Evolutionary conservation across 2,329 filamentous ascomycete species (phyloP), one percentile per base, ranked within the genome.

Genomic region (Diaporthe sp.): DNA sequence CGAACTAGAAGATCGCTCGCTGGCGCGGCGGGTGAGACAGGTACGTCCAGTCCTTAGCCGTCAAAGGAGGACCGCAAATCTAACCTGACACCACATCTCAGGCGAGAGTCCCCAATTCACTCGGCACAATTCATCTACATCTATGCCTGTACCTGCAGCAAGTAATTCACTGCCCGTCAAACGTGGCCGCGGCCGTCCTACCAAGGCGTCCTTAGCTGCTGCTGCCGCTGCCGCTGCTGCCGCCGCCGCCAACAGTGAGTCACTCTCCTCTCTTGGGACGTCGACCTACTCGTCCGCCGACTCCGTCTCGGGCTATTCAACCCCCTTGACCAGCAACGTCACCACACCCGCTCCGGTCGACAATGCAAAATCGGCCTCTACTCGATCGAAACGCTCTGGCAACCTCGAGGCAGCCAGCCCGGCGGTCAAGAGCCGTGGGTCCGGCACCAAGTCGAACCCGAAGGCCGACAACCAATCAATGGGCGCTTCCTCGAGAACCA

Each of bases 381-480:
- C 68, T 28, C 73, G 76, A 15, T 55, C 44, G 72, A 77, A 63
- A 76, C 79, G 20, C 72, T 76, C 31, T 78, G 78, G 82, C 10
- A 81, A 80, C 1, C 76, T 88, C 22, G 84, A 87, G 74, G 80
- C 87, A 10, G 81, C 81, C 4, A 74, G 84, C 44, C 81, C 83
- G 9, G 72, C 76, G 15, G 60, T 77, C 20, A 76, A 80, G n/a
- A 39, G 39, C 34, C 73, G 70, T 60, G 71, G n/a, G 6, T 57
- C 87, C n/a, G 85, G 83, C 78, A 85, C 87, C 34, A 84, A 86
- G 15, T 84, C 84, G 57, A 86, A 87, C 72, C 86, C 85, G n/a
- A 83, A 84, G 65, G 84, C 75, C 37, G 55, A 42, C 31, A 44
- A 65, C 25, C 65, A 53, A 25, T 60, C 72, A 53, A 49, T 55